Conservation (phyloP, 768 basidiomycete genomes). For the Austroboletus eburneus region DNA sequence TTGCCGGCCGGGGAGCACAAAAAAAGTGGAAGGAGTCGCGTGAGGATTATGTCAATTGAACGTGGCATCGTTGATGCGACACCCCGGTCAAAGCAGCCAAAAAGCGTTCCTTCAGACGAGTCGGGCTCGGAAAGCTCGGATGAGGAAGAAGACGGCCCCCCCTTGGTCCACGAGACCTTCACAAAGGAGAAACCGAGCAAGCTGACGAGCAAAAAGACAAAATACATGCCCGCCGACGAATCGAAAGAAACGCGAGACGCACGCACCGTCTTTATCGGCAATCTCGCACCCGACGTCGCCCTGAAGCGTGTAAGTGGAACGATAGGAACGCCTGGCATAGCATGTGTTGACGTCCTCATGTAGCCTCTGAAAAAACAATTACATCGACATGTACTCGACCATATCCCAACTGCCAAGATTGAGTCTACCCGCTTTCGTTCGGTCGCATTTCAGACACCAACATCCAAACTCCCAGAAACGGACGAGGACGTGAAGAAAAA, state of each 20-base stretch:
- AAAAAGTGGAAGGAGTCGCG: constrained; percentile 12
- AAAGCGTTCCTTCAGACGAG: constrained; percentile 11
- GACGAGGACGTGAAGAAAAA: constrained; percentile 29
- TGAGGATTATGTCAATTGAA: neutral
- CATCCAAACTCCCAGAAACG: constrained; percentile 51
- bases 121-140: constrained; percentile 31
- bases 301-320: constrained; percentile 61
- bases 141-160: constrained; percentile 30
- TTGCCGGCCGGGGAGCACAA: constrained; percentile 12
- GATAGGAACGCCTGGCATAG: neutral
- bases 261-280: constrained; percentile 90
- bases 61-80: neutral
- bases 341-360: constrained; percentile 4
- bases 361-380: constrained; percentile 76
- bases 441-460: constrained; percentile 83
- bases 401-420: constrained; percentile 72
- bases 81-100: constrained; percentile 2
- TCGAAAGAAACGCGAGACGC: constrained; percentile 67
- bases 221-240: constrained; percentile 64
- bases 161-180: constrained; percentile 65
- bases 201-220: constrained; percentile 31
- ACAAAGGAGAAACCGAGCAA: constrained; percentile 28
- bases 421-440: constrained; percentile 95
- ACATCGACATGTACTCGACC: constrained; percentile 68
- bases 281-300: constrained; percentile 72